Evolutionary conservation across 495 filamentous ascomycete genomes (phyloP).

Genomic region (Penicillium dipodomyicola): DNA sequence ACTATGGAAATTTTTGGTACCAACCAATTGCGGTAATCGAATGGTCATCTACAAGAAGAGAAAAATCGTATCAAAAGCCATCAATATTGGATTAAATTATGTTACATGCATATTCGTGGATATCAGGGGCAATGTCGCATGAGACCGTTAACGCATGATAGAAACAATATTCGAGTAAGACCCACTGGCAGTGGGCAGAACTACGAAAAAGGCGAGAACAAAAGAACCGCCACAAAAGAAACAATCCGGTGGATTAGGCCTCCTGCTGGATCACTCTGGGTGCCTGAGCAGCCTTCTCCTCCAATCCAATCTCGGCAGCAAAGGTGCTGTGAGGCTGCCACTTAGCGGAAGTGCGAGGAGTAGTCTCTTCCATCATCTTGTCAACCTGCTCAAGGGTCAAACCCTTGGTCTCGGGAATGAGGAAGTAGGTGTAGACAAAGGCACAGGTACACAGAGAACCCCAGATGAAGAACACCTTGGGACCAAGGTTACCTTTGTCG

Average conservation of each 20-base stretch:
- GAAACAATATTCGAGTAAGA: neutral
- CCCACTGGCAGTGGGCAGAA: neutral
- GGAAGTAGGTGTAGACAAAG: slow-evolving; percentile 74
- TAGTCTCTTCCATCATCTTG: slow-evolving; percentile 85
- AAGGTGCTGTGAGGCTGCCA: slow-evolving; percentile 78
- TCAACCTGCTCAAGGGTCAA: slow-evolving; percentile 86
- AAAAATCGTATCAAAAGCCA: neutral
- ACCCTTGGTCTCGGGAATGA: slow-evolving; percentile 84
- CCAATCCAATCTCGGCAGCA: slow-evolving; percentile 60
- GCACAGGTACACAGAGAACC: slow-evolving; percentile 64
- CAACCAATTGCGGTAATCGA: neutral
- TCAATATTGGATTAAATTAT: slow-evolving; percentile 14
- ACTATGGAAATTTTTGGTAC: too few relatives aligned
- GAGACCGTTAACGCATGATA: slow-evolving; percentile 19
- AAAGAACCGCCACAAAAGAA: neutral
- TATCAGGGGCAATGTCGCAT: slow-evolving; percentile 9
- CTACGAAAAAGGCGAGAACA: neutral
- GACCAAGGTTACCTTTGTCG: slow-evolving; percentile 65
- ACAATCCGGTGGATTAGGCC: slow-evolving; percentile 22
- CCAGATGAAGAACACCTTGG: slow-evolving; percentile 86
- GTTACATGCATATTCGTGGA: slow-evolving; percentile 19
- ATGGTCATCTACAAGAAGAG: neutral
- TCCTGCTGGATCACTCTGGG: slow-evolving; percentile 36
- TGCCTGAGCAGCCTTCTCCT: slow-evolving; percentile 40
- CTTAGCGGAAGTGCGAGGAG: slow-evolving; percentile 66